phyloP scores from a whole-genome alignment of 805 yeast species.

The Wickerhamiella azyma region DNA sequence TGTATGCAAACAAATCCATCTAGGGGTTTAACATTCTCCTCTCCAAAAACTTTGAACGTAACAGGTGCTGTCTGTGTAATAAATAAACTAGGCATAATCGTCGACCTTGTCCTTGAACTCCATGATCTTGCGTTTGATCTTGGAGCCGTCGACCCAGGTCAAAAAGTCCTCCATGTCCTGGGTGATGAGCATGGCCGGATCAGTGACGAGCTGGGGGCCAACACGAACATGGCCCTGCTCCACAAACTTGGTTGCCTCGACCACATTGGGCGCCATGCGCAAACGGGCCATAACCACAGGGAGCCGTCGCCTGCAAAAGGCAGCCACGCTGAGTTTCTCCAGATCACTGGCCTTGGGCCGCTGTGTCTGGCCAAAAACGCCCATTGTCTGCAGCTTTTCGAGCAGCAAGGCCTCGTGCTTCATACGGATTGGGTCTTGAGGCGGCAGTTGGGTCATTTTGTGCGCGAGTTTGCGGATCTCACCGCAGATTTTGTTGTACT shows the following conservation, averaged over 20 bases:
- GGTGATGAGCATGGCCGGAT: conserved; percentile 88
- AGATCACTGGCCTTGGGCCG: conserved; percentile 73
- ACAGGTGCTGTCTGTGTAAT: too few relatives aligned
- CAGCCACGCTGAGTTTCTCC: conserved; percentile 86
- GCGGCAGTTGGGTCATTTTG: conserved; percentile 68
- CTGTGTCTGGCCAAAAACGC: conserved; percentile 62
- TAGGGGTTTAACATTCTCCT: too few relatives aligned
- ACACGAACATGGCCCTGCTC: conserved; percentile 98
- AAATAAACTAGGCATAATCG: conserved; percentile 36
- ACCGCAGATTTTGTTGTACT: conserved; percentile 87
- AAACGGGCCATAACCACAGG: conserved; percentile 91
- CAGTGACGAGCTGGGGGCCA: conserved; percentile 91
- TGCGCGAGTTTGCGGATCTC: conserved; percentile 77
- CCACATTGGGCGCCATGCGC: conserved; percentile 81
- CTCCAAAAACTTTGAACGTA: neutral
- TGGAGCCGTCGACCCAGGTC: conserved; percentile 95
- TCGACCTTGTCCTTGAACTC: conserved; percentile 64
- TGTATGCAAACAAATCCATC: too few relatives aligned
- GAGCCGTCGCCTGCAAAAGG: conserved; percentile 79
- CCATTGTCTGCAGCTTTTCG: conserved; percentile 82
- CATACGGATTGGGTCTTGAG: conserved; percentile 73
- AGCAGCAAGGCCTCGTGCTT: conserved; percentile 79
- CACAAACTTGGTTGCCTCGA: conserved; percentile 79
- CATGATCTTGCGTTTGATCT: conserved; percentile 79
- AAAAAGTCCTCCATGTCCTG: conserved; percentile 90